Percentiles rank a stretch among this genome's conserved stretches.
Evolutionary conservation across 1,139 yeast species (phyloP).

Genomic region (Pichia sp.): DNA sequence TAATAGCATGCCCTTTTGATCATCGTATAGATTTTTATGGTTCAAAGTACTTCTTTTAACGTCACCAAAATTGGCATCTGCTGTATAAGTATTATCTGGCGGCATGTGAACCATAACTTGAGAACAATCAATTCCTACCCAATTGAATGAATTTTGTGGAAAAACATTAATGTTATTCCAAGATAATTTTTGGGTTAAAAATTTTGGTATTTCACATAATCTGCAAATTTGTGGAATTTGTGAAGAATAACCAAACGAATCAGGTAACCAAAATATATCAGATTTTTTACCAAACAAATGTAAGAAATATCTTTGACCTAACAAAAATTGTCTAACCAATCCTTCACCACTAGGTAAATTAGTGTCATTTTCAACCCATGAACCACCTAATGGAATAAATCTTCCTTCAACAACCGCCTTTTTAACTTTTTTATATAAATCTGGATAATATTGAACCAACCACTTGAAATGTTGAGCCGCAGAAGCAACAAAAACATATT

Average conservation of each 20-base stretch:
- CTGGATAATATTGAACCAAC: constrained; percentile 83
- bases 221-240: constrained; percentile 93
- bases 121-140: constrained; percentile 93
- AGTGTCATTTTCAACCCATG: constrained; percentile 98
- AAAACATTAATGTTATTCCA: constrained; percentile 93
- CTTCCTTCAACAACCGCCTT: constrained; percentile 65
- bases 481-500: constrained; percentile 88
- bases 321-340: constrained; percentile 75
- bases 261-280: constrained; percentile 88
- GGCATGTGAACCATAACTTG: constrained; percentile 97
- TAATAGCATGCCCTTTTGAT: constrained; percentile 72
- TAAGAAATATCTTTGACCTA: constrained; percentile 82
- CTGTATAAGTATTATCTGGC: constrained; percentile 93
- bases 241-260: constrained; percentile 93
- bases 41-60: constrained; percentile 72
- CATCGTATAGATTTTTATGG: constrained; percentile 77
- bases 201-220: constrained; percentile 72
- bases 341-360: constrained; percentile 93
- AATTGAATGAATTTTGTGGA: constrained; percentile 86
- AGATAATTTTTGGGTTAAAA: constrained; percentile 86
- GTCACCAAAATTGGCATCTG: constrained; percentile 88
- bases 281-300: constrained; percentile 73
- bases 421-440: constrained; percentile 55
- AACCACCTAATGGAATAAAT: constrained; percentile 89
- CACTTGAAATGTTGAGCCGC: constrained; percentile 96